Percentiles rank a stretch among this genome's conserved stretches.
These are phyloP conservation scores for Massariosphaeria phaeospora DNA, from an alignment of 495 filamentous ascomycete genomes.

Conservation along the genomic window DNA sequence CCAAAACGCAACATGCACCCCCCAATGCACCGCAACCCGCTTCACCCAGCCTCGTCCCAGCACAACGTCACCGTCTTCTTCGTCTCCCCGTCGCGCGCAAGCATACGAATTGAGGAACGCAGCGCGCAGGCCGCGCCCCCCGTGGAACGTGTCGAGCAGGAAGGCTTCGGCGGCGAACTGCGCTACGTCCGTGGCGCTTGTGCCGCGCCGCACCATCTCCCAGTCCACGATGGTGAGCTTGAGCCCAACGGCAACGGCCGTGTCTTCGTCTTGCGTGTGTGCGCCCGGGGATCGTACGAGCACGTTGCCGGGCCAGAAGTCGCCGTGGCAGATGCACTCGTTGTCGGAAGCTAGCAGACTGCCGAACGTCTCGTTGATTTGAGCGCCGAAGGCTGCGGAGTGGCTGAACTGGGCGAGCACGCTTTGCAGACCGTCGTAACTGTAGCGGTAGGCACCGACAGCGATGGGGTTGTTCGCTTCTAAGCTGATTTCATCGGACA, in stretches of 20 bases:
- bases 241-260: no score
- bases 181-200: conserved; percentile 39
- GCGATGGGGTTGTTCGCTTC: conserved; percentile 34
- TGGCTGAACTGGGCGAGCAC: conserved; percentile 31
- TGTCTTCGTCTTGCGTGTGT: no score
- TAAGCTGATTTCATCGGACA: conserved; percentile 12
- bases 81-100: conserved; percentile 4
- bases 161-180: conserved; percentile 43
- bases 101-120: conserved; percentile 37
- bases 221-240: conserved; percentile 39
- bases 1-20: conserved; percentile 40
- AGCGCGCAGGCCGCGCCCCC: conserved; percentile 32
- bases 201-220: conserved; percentile 40
- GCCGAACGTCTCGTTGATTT: conserved; percentile 35
- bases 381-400: conserved; percentile 30
- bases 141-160: conserved; percentile 39
- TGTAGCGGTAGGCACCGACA: conserved; percentile 33
- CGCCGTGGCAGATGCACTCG: conserved; percentile 40
- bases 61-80: background rate
- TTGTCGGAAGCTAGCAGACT: conserved; percentile 32
- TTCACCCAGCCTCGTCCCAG: conserved; percentile 27
- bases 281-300: conserved; percentile 16
- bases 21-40: conserved; percentile 38
- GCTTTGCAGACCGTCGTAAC: conserved; percentile 31
- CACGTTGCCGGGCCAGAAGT: conserved; percentile 41